These are phyloP conservation scores for Lasiodiplodia hormozganensis DNA, from an alignment of 2,329 filamentous ascomycete genomes.

Conservation along the genomic window DNA sequence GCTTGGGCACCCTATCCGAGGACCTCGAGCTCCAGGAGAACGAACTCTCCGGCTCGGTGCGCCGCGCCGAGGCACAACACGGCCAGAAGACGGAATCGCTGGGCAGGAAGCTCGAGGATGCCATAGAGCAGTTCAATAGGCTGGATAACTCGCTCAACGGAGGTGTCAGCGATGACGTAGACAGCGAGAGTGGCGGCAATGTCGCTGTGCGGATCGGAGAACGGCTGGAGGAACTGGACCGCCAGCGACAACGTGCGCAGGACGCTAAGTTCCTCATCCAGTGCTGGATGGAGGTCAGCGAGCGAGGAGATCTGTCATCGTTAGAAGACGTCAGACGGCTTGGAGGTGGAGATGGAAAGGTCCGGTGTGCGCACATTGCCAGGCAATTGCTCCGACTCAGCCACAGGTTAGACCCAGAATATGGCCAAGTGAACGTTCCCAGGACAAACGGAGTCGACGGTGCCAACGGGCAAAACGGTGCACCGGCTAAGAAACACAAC, in stretches of 20 bases:
- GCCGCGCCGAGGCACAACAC: constrained; percentile 90
- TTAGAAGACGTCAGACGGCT: constrained; percentile 87
- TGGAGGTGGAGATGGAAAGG: constrained; percentile 87
- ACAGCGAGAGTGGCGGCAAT: constrained; percentile 72
- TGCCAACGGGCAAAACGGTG: constrained; percentile 57
- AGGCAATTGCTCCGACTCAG: constrained; percentile 94
- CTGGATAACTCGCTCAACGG: constrained; percentile 84
- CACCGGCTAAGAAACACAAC: constrained; percentile 54
- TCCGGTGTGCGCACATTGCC: constrained; percentile 91
- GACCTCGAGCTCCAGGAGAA: constrained; percentile 91
- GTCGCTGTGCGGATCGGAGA: constrained; percentile 95
- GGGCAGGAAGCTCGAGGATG: constrained; percentile 87
- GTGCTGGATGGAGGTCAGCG: constrained; percentile 95
- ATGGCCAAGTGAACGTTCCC: constrained; percentile 52
- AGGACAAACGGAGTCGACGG: constrained; percentile 45
- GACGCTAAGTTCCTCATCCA: constrained; percentile 95
- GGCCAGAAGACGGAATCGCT: constrained; percentile 88
- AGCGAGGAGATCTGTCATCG: constrained; percentile 84
- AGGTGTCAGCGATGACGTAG: constrained; percentile 58
- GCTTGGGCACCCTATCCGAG: constrained; percentile 74
- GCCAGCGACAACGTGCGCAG: constrained; percentile 85
- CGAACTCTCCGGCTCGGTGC: constrained; percentile 86
- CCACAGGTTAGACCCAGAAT: constrained; percentile 81
- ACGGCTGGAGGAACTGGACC: constrained; percentile 89
- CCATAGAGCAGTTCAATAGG: constrained; percentile 89